Base-by-base conservation (phyloP, 2,329 filamentous ascomycete genomes). In the Colletotrichum musicola region DNA sequence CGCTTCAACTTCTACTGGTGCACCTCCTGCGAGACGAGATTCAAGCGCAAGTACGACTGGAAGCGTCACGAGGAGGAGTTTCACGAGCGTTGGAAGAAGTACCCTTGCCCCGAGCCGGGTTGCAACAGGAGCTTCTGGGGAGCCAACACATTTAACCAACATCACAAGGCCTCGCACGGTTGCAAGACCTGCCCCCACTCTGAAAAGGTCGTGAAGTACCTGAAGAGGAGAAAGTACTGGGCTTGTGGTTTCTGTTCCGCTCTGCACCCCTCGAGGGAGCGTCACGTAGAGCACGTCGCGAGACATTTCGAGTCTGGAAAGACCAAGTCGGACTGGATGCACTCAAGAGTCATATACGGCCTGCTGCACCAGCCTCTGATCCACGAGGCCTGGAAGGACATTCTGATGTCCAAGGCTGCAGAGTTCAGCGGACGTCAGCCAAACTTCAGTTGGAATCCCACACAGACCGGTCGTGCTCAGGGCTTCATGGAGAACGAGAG, bases 11-110 rank as follows among this genome's bases (percentile, higher is more conserved):
- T 85, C 30, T 87, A 87, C 76, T 87, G 85, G 85, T 87, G 85
- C 74, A 87, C 85, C 4, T 85, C 84, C 18, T 87, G 84, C 77
- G 88, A 91, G 76, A 90, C 89, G 56, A 89, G 88, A 53, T 89
- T 91, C 75, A 89, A 89, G 80, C 85, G 88, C 71, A 91, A 91
- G 75, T 89, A 90, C 71, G 89, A 91, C 76, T 92, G 87, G 90
- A 90, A 90, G 77, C 85, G 88, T 38, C 90, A 92, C 77, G 89
- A 92, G 75, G 89, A 91, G 73, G 89, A 90, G 77, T 90, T 91
- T 74, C 89, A 91, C 77, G 89, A 91, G 81, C 87, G 89, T 62
- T 88, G 88, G 81, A 87, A 89, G 71, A 90, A 90, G 74, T 91
- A 90, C 76, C 88, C 89, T 13, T 91, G 89, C 73, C 89, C 89